phyloP scores from a whole-genome alignment of 2,329 filamentous ascomycete species.

The Achaetomium macrosporum region DNA sequence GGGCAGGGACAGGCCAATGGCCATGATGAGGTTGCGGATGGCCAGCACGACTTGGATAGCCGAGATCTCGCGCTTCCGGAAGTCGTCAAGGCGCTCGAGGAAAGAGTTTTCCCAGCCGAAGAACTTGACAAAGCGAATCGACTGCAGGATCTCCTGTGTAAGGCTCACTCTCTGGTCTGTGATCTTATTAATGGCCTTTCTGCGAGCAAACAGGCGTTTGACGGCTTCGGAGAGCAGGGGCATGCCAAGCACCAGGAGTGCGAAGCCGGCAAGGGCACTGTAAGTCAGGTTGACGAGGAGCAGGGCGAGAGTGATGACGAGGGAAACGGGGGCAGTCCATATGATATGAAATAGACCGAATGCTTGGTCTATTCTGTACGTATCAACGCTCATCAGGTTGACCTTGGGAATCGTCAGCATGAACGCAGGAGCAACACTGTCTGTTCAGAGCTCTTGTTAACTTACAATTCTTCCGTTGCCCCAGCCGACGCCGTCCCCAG shows the following conservation, averaged over 20 bases:
- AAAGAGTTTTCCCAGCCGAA: slow-evolving; percentile 95
- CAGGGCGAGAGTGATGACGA: slow-evolving; percentile 71
- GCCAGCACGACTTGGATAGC: slow-evolving; percentile 79
- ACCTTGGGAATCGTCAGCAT: slow-evolving; percentile 32
- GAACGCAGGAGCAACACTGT: background rate
- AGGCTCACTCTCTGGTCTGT: slow-evolving; percentile 88
- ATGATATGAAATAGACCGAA: slow-evolving; percentile 84
- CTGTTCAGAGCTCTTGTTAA: background rate
- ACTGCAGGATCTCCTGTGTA: slow-evolving; percentile 86
- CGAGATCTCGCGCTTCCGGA: slow-evolving; percentile 70
- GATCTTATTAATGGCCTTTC: slow-evolving; percentile 81
- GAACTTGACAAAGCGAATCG: slow-evolving; percentile 91
- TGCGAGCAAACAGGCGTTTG: slow-evolving; percentile 65
- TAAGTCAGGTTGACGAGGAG: slow-evolving; percentile 84
- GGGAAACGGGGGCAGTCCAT: slow-evolving; percentile 79
- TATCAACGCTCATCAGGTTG: slow-evolving; percentile 92
- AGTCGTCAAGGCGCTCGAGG: slow-evolving; percentile 65
- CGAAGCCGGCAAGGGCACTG: slow-evolving; percentile 84
- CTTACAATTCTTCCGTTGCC: slow-evolving; percentile 73
- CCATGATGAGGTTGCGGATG: slow-evolving; percentile 79
- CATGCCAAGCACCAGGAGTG: slow-evolving; percentile 69
- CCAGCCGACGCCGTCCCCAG: slow-evolving; percentile 76
- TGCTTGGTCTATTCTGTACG: slow-evolving; percentile 85
- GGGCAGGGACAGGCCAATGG: slow-evolving; percentile 77
- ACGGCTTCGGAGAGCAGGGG: slow-evolving; percentile 74